A percentile compares a stretch with the other conserved stretches of the same genome.
Conservation (phyloP, 441 rosid species). For the Adansonia gregorii region DNA sequence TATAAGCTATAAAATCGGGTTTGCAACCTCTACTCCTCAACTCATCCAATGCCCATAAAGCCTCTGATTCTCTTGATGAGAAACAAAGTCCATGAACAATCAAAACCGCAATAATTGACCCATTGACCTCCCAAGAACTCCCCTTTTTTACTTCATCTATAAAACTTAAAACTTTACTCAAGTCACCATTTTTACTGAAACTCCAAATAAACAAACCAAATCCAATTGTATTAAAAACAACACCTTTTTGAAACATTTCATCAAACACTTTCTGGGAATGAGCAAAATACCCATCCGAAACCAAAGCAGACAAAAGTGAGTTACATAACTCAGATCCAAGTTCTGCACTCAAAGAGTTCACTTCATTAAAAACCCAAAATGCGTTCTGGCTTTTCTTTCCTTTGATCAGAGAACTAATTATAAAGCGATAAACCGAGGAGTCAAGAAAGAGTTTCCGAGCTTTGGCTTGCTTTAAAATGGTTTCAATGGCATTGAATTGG, state of each 20-base stretch:
- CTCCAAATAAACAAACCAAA: conserved; percentile 77
- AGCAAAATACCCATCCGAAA: conserved; percentile 55
- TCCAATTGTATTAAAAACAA: conserved; percentile 64
- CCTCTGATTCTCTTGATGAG: conserved; percentile 61
- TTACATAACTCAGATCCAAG: conserved; percentile 60
- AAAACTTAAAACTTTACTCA: conserved; percentile 46
- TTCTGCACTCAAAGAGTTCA: conserved; percentile 35
- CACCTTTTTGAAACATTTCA: conserved; percentile 58
- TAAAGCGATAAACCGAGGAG: conserved; percentile 49
- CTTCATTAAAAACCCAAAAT: conserved; percentile 61
- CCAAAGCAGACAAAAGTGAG: conserved; percentile 63
- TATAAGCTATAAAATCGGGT: conserved; percentile 89
- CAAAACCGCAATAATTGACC: conserved; percentile 73
- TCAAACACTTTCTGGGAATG: conserved; percentile 61
- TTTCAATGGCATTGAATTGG: conserved; percentile 58
- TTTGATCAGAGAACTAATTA: conserved; percentile 52
- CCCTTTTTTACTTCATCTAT: conserved; percentile 51
- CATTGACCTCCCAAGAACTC: conserved; percentile 46
- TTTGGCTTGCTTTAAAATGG: conserved; percentile 59
- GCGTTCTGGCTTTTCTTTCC: conserved; percentile 57
- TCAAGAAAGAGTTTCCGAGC: conserved; percentile 55
- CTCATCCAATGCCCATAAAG: conserved; percentile 66
- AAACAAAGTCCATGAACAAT: conserved; percentile 73
- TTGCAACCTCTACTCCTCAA: conserved; percentile 68
- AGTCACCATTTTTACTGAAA: conserved; percentile 44